Evolutionary conservation across 208 protist species (phyloP).

Genomic region (Zelonia costaricensis): DNA sequence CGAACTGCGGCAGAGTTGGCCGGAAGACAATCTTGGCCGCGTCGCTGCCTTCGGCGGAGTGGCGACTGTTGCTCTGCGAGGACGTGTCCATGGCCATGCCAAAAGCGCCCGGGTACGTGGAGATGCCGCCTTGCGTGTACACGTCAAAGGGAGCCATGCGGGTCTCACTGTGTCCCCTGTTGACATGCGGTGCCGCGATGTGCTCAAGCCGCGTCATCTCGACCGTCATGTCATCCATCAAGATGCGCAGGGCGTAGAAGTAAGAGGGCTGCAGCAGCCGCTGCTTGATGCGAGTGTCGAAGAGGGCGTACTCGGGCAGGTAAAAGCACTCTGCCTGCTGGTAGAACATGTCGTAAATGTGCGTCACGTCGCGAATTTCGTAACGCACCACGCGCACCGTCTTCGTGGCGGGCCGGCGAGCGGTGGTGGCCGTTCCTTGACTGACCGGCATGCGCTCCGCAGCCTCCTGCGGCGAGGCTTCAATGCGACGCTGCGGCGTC

Average conservation of each 20-base stretch:
- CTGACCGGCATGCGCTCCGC: slow-evolving; percentile 12
- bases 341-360: slow-evolving; percentile 58
- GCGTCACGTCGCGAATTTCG: slow-evolving; percentile 68
- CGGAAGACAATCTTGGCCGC: slow-evolving; percentile 57
- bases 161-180: slow-evolving; percentile 10
- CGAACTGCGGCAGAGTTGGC: slow-evolving; percentile 65
- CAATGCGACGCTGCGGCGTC: too few relatives aligned
- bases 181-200: slow-evolving; percentile 18
- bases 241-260: slow-evolving; percentile 48
- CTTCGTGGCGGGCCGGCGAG: slow-evolving; percentile 20
- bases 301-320: slow-evolving; percentile 56
- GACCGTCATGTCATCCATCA: slow-evolving; percentile 47
- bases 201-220: slow-evolving; percentile 61
- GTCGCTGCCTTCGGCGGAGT: slow-evolving; percentile 12
- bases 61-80: neutral
- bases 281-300: slow-evolving; percentile 57
- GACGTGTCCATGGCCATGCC: neutral
- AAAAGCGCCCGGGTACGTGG: slow-evolving; percentile 1
- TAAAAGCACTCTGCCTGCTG: slow-evolving; percentile 65
- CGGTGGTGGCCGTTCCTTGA: neutral
- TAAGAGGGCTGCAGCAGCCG: slow-evolving; percentile 60
- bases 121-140: slow-evolving; percentile 27
- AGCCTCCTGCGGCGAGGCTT: neutral
- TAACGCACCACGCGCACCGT: slow-evolving; percentile 64
- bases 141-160: slow-evolving; percentile 29